Conservation (phyloP, 1,139 yeast genomes). For the Sugiyamaella novakii region DNA sequence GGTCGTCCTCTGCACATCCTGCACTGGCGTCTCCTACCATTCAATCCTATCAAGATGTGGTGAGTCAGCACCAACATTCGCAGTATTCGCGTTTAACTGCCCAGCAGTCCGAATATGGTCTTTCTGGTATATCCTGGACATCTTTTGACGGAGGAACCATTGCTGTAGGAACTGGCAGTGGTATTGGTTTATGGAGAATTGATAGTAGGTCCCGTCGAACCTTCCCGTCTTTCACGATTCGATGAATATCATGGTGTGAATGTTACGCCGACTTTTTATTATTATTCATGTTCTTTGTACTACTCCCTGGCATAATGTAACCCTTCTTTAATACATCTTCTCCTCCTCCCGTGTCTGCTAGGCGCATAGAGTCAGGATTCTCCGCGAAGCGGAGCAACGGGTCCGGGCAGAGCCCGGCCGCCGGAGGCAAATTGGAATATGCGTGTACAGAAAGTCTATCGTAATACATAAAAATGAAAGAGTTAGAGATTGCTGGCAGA, state of each 20-base stretch:
- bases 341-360: no score
- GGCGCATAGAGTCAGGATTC: no score
- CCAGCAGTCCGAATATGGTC: constrained; percentile 36
- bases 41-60: constrained; percentile 26
- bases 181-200: constrained; percentile 41
- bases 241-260: constrained; percentile 26
- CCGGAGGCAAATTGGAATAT: no score
- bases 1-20: constrained; percentile 12
- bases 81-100: constrained; percentile 20
- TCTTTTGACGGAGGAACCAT: constrained; percentile 42
- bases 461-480: not conserved
- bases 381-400: constrained; percentile 14
- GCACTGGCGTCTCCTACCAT: constrained; percentile 21
- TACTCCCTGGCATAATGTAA: no score
- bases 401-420: constrained; percentile 11
- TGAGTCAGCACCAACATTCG: constrained; percentile 23
- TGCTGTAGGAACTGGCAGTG: constrained; percentile 43
- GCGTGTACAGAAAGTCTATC: no score
- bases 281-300: no score
- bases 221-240: constrained; percentile 35
- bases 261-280: no score
- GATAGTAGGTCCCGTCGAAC: constrained; percentile 39
- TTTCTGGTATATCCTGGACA: constrained; percentile 43
- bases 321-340: no score
- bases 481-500: constrained; percentile 11